These are phyloP conservation scores for Metarhizium rileyi DNA, from an alignment of 2,329 filamentous ascomycete species.

Conservation along the genomic window DNA sequence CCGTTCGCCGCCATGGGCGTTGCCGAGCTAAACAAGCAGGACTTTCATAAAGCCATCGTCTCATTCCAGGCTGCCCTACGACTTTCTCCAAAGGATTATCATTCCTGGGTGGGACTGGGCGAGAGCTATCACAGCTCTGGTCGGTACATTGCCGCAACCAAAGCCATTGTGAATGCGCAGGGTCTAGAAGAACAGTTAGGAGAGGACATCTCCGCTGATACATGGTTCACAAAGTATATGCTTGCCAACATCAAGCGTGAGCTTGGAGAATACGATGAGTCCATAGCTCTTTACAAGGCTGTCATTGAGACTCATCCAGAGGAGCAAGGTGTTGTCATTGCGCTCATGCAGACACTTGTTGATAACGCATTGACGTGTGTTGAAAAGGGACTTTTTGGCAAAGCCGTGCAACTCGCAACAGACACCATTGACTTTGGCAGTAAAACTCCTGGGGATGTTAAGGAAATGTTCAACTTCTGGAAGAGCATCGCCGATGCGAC, in stretches of 20 bases:
- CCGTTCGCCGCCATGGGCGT: conserved; percentile 89
- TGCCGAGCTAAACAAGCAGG: conserved; percentile 88
- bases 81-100: conserved; percentile 77
- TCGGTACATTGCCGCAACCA: conserved; percentile 84
- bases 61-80: conserved; percentile 86
- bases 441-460: conserved; percentile 48
- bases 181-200: conserved; percentile 53
- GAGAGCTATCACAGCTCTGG: conserved; percentile 95
- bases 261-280: conserved; percentile 79
- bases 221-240: conserved; percentile 96
- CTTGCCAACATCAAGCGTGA: conserved; percentile 90
- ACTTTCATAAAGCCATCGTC: conserved; percentile 78
- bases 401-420: conserved; percentile 60
- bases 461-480: conserved; percentile 86
- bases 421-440: conserved; percentile 60
- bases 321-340: conserved; percentile 82
- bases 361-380: conserved; percentile 71
- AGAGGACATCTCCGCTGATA: conserved; percentile 50
- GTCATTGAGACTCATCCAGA: conserved; percentile 58
- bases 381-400: conserved; percentile 78
- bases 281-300: conserved; percentile 64
- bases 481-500: conserved; percentile 85
- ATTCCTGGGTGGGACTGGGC: conserved; percentile 93
- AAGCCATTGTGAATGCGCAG: conserved; percentile 80
- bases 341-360: conserved; percentile 77